Conservation (phyloP, 208 protist species). For the Wallacemonas rigidus region DNA sequence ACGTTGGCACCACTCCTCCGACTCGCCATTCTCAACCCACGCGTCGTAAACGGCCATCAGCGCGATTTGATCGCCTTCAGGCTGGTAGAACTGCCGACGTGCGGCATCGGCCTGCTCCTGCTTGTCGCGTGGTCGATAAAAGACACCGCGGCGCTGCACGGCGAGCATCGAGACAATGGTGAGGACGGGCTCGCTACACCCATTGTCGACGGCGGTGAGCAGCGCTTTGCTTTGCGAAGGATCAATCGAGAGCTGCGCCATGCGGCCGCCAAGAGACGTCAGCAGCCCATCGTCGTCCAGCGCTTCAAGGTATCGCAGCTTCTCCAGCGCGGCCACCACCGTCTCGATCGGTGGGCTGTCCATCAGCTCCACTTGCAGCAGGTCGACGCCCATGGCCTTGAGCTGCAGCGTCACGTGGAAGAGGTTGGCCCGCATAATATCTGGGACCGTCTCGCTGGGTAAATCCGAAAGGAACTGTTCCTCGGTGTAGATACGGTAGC, state of each 20-base stretch:
- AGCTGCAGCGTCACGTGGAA: conserved; percentile 97
- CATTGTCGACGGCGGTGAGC: conserved; percentile 95
- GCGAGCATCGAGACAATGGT: conserved; percentile 98
- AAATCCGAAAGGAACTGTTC: conserved; percentile 95
- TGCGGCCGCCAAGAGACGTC: conserved; percentile 97
- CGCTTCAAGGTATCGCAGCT: conserved; percentile 97
- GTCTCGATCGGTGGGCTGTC: conserved; percentile 95
- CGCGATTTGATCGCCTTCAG: conserved; percentile 97
- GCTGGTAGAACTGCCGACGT: conserved; percentile 96
- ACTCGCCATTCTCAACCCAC: conserved; percentile 89
- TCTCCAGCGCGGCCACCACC: conserved; percentile 96
- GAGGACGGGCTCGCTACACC: conserved; percentile 97
- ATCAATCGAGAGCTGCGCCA: conserved; percentile 99
- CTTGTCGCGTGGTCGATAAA: conserved; percentile 90
- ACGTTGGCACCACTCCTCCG: conserved; percentile 96
- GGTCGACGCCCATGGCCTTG: conserved; percentile 98
- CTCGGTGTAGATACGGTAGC: conserved; percentile 98
- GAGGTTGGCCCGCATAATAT: conserved; percentile 99
- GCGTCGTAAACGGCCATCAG: conserved; percentile 96
- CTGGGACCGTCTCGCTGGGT: conserved; percentile 94
- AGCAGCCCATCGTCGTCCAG: conserved; percentile 98
- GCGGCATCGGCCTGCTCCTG: conserved; percentile 95
- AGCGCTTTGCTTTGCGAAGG: conserved; percentile 98
- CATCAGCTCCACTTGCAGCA: conserved; percentile 98
- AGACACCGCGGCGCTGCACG: conserved; percentile 91